Evolutionary conservation across 2,329 filamentous ascomycete genomes (phyloP).

Genomic region (Epicoccum nigrum): DNA sequence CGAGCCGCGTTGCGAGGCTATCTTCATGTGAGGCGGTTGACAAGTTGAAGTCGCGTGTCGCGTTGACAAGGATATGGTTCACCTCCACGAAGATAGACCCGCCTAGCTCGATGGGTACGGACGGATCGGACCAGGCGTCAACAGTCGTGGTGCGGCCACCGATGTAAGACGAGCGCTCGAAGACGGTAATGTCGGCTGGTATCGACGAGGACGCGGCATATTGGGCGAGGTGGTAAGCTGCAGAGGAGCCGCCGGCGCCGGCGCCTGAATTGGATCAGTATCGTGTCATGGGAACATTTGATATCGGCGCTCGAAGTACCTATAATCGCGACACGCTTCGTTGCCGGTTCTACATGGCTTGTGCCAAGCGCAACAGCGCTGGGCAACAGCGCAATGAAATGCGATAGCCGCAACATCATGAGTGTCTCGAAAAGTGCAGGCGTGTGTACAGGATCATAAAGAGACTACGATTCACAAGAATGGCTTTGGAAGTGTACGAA

Average conservation of each 20-base stretch:
- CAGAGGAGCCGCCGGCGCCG: conserved; percentile 84
- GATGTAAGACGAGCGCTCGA: conserved; percentile 77
- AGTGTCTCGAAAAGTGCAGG: background rate
- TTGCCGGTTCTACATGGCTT: conserved; percentile 10
- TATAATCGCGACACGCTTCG: conserved; percentile 48
- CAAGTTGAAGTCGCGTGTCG: conserved; percentile 74
- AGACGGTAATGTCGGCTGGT: conserved; percentile 80
- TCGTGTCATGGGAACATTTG: background rate
- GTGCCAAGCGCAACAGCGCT: conserved; percentile 26
- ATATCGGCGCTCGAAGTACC: conserved; percentile 23
- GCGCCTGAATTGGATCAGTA: conserved; percentile 66
- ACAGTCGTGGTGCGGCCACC: conserved; percentile 90
- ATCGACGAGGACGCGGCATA: conserved; percentile 68
- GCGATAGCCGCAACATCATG: conserved; percentile 22
- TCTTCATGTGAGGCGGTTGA: conserved; percentile 49
- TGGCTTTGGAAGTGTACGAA: too few species aligned
- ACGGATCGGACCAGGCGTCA: conserved; percentile 71
- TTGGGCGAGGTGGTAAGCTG: conserved; percentile 80
- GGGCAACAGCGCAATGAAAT: conserved; percentile 24
- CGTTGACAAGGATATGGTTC: conserved; percentile 81
- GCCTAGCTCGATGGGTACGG: conserved; percentile 79
- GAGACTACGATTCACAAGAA: too few species aligned
- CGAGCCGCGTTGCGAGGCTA: conserved; percentile 34
- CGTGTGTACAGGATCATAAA: background rate
- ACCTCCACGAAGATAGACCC: conserved; percentile 88